Percentiles rank a stretch among this genome's conserved stretches.
Evolutionary conservation across 2,329 filamentous ascomycete species (phyloP).

Genomic region (Emmonsia crescens): DNA sequence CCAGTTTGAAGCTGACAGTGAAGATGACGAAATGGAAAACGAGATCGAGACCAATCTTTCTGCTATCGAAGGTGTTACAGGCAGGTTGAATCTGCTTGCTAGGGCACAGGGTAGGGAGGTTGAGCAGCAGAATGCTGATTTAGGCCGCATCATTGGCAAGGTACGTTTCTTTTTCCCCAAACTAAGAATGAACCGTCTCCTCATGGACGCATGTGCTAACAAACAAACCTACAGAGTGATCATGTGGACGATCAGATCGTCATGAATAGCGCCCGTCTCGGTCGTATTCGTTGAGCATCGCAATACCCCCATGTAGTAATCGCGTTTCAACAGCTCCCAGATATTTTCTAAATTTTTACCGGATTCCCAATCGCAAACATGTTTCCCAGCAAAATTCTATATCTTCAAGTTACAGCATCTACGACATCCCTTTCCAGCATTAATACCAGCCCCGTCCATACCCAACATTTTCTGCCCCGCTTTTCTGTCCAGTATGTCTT

Average conservation of each 20-base stretch:
- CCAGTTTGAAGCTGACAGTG: conserved; percentile 65
- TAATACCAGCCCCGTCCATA: neutral
- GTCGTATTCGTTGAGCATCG: conserved; percentile 38
- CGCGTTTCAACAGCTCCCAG: neutral
- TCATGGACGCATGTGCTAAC: conserved; percentile 15
- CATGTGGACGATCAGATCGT: conserved; percentile 70
- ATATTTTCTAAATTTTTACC: neutral
- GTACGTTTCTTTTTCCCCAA: conserved; percentile 35
- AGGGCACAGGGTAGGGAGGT: conserved; percentile 65
- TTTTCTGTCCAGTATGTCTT: neutral
- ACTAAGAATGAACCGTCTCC: neutral
- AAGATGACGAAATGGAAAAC: conserved; percentile 58
- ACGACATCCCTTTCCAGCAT: neutral
- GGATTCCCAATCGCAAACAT: neutral
- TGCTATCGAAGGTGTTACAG: conserved; percentile 50
- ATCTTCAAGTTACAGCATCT: neutral
- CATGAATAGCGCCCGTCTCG: conserved; percentile 63
- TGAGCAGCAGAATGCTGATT: conserved; percentile 63
- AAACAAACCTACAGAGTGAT: conserved; percentile 52
- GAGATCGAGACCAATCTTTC: conserved; percentile 59
- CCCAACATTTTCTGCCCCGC: neutral
- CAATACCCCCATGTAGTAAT: neutral
- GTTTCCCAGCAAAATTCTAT: neutral
- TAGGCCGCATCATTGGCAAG: conserved; percentile 69
- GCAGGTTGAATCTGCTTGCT: conserved; percentile 61